Evolutionary conservation across 2,329 filamentous ascomycete genomes (phyloP).

Genomic region (Penicillium sp.): DNA sequence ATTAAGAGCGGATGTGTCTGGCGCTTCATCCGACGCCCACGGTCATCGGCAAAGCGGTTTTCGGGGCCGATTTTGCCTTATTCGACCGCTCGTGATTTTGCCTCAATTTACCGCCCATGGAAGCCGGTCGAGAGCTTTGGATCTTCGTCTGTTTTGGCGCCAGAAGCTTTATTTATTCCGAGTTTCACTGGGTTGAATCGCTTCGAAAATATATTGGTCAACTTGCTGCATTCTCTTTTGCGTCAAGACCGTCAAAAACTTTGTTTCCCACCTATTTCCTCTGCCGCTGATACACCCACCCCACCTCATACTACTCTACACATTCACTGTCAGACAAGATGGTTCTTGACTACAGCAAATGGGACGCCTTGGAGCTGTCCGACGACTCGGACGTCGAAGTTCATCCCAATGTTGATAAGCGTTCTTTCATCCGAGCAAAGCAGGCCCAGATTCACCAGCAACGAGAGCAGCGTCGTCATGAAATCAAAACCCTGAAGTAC

Average conservation of each 20-base stretch:
- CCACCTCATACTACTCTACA: constrained; percentile 15
- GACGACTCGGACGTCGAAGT: constrained; percentile 98
- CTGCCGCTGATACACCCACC: constrained; percentile 20
- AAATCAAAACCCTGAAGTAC: constrained; percentile 90
- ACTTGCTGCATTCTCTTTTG: not conserved
- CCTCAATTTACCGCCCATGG: constrained; percentile 29
- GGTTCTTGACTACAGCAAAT: constrained; percentile 64
- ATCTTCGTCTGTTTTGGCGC: constrained; percentile 18
- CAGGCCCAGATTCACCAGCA: constrained; percentile 96
- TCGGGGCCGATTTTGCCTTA: constrained; percentile 25
- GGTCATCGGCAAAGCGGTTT: constrained; percentile 15
- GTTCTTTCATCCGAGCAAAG: constrained; percentile 97
- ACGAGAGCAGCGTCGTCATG: constrained; percentile 76
- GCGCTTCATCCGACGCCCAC: constrained; percentile 7
- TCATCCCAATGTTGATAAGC: constrained; percentile 97
- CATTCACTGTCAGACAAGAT: constrained; percentile 32
- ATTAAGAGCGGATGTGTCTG: constrained; percentile 11
- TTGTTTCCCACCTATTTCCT: constrained; percentile 15
- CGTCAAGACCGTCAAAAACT: not conserved
- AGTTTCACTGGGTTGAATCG: not conserved
- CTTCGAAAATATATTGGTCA: not conserved
- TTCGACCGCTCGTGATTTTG: constrained; percentile 29
- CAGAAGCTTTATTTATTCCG: not conserved
- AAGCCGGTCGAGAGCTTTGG: constrained; percentile 36
- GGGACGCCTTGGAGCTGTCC: constrained; percentile 86